These are phyloP conservation scores for Cladophialophora psammophila DNA, from an alignment of 2,329 filamentous ascomycete species.

Conservation along the genomic window DNA sequence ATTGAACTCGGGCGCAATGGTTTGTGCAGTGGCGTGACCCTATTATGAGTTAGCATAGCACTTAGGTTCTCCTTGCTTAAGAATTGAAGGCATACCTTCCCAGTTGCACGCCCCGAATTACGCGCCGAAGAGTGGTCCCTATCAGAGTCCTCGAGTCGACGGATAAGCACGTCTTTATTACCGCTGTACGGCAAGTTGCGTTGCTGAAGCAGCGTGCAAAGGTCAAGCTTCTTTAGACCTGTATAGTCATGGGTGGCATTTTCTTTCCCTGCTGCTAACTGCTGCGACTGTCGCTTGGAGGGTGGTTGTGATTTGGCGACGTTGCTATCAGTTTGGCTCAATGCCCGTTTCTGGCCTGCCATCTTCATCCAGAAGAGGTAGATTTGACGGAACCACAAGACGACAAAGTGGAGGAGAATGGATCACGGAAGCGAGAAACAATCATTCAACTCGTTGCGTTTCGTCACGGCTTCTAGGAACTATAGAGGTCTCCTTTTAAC, in stretches of 20 bases:
- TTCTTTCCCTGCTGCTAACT: neutral
- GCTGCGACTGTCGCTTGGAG: neutral
- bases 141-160: conserved; percentile 15
- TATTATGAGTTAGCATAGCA: neutral
- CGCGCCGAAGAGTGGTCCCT: neutral
- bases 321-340: conserved; percentile 19
- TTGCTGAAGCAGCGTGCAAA: conserved; percentile 2
- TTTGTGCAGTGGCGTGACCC: neutral
- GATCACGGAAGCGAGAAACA: neutral
- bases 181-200: conserved; percentile 13
- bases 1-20: neutral
- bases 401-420: neutral
- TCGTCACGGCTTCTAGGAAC: neutral
- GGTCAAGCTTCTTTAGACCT: conserved; percentile 12
- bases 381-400: neutral
- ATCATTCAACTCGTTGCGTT: neutral
- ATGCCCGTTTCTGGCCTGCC: conserved; percentile 13
- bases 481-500: neutral
- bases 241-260: neutral
- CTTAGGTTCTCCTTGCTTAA: neutral
- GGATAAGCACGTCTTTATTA: conserved; percentile 12
- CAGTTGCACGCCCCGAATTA: neutral
- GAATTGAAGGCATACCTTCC: neutral
- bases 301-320: conserved; percentile 2
- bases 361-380: neutral